Evolutionary conservation across 257 asterid genomes (phyloP), one percentile per base, ranked within the genome.

Genomic region (Sherardia arvensis): DNA sequence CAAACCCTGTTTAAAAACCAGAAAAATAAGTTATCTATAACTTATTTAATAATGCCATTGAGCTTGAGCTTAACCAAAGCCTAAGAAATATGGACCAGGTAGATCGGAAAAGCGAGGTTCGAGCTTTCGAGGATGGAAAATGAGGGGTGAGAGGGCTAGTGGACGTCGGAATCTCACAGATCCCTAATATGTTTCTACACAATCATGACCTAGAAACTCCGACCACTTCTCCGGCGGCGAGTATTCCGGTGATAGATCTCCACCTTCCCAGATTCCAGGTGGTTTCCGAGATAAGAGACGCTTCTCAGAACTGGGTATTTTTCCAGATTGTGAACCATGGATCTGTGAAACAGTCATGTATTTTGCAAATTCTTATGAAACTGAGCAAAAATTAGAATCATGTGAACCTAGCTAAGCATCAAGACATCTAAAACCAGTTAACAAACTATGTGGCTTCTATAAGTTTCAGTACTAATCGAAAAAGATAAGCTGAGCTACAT

Each of bases 131-230:
- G 21, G 84, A 74, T 32, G 75, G 87, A 0, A 84, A 82, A 65
- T 60, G 81, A 0, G 94, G 94, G 17, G 94, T 83, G 6, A 88
- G 84, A 72, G 91, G 96, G 4, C 79, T 84, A 0, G 84, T 76
- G 4, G 94, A 84, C 36, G 73, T 73, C 29, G 86, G 86, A 23
- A 34, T 78, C 7, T 48, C 69, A 8, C 71, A 62, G 29, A 30
- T 85, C 62, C 89, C 87, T 26, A 74, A 32, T 28, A 83, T 88
- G 1, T 85, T 85, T 12, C 18, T 40, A 4, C 48, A 40, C 14
- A 12, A 40, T 40, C n/a, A n/a, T n/a, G 48, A 40, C n/a, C 48
- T 40, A 3, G 48, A 40, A 40, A 12, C 0, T 40, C 17, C 25
- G 26, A 0, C 23, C 23, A 48, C 23, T 3, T 47, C 7, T 20